Evolutionary conservation across 2,329 filamentous ascomycete genomes (phyloP).

Genomic region (Hawksworthiomyces lignivorus): DNA sequence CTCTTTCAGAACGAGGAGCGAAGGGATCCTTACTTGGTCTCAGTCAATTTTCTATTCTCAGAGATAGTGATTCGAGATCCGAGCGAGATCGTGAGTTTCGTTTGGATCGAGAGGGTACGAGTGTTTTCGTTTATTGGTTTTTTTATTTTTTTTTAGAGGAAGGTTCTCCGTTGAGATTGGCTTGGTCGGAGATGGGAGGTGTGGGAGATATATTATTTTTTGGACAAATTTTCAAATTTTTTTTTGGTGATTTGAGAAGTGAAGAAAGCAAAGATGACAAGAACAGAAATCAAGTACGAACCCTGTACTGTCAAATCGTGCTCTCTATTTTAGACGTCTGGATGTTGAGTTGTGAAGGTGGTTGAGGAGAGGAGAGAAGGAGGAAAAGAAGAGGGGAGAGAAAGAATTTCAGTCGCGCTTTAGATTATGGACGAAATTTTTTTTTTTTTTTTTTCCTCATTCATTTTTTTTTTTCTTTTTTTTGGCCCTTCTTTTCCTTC

Average conservation of each 20-base stretch:
- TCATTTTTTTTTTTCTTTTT: slow-evolving; percentile 6
- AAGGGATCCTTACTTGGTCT: too few species aligned
- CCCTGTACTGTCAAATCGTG: slow-evolving; percentile 38
- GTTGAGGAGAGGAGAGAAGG: slow-evolving; percentile 20
- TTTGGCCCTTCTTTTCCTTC: slow-evolving; percentile 7
- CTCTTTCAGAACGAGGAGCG: too few species aligned
- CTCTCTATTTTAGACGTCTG: slow-evolving; percentile 22
- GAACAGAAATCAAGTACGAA: slow-evolving; percentile 53
- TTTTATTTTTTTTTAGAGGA: slow-evolving; percentile 11
- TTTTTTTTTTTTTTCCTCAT: slow-evolving; percentile 4
- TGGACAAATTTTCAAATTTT: slow-evolving; percentile 51
- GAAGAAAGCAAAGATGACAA: slow-evolving; percentile 43
- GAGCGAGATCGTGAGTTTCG: too few species aligned
- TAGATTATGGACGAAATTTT: slow-evolving; percentile 10
- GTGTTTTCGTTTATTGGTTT: slow-evolving; percentile 15
- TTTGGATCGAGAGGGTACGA: too few species aligned
- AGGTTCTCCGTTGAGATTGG: slow-evolving; percentile 15
- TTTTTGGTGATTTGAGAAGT: slow-evolving; percentile 46
- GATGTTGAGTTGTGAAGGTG: slow-evolving; percentile 35
- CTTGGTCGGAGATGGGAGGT: too few species aligned
- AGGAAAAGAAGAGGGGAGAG: slow-evolving; percentile 8
- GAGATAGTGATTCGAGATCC: too few species aligned
- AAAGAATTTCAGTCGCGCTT: slow-evolving; percentile 12
- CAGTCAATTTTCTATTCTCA: too few species aligned
- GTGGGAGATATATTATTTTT: too few species aligned